Base-by-base conservation (phyloP, 768 basidiomycete species). In the Trametes punicea region DNA sequence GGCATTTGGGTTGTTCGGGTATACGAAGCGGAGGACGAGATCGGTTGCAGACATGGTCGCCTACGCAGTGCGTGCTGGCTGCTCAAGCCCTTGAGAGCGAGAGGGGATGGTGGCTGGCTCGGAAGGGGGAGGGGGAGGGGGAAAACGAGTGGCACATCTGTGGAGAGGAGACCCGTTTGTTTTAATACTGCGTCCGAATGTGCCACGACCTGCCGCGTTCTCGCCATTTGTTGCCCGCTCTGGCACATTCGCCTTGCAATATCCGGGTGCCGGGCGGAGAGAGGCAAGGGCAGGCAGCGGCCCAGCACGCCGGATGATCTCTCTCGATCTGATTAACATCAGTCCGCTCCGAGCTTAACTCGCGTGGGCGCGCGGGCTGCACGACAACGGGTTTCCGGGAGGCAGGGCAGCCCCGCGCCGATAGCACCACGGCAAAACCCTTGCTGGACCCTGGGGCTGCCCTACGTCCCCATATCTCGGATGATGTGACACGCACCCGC, bases 1-100 rank as follows among this genome's bases (percentile, higher is more conserved):
- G 8, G 63, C 46, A 33, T 61, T 60, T 23, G 56, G 36, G 26
- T 54, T 56, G 26, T 64, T 61, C 21, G 71, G 62, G 55, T 67
- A 73, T 9, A 67, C 62, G 58, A 81, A 74, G 6, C 68, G 71
- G 41, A 81, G 69, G 42, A 71, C 57, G 57, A 76, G 59, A 60
- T 76, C 73, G 56, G 66, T 64, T 51, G 51, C 52, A n/a, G 57
- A 38, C 61, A 62, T 58, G 33, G 30, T 45, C 33, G 46, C n/a
- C n/a, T n/a, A n/a, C n/a, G n/a, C n/a, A n/a, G n/a, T n/a, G n/a
- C n/a, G n/a, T n/a, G n/a, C n/a, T n/a, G n/a, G n/a, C n/a, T n/a
- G n/a, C n/a, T n/a, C n/a, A n/a, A n/a, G n/a, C n/a, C n/a, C n/a
- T n/a, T n/a, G 6, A 25, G 29, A 10, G 21, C n/a, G 21, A 42